Evolutionary conservation across 306 rosid genomes (phyloP).

Genomic region (Phaseolus lunatus): DNA sequence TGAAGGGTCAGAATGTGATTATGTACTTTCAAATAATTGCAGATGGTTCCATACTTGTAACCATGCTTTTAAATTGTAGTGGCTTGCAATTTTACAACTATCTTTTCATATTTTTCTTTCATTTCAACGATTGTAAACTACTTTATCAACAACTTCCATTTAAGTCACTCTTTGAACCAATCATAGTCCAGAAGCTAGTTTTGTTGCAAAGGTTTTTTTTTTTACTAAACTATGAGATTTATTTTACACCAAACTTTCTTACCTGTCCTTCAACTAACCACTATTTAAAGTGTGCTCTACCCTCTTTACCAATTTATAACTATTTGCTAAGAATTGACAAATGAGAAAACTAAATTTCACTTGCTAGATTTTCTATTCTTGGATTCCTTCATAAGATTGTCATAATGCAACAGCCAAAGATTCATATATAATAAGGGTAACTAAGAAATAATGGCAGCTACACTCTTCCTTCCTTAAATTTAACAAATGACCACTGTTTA

Average conservation of each 20-base stretch:
- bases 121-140: background rate
- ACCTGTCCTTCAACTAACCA: conserved; percentile 24
- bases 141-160: background rate
- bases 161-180: background rate
- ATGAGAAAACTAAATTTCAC: background rate
- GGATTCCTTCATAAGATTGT: conserved; percentile 6
- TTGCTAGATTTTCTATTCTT: background rate
- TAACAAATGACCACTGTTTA: background rate
- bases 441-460: background rate
- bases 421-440: background rate
- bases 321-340: background rate
- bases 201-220: background rate
- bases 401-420: conserved; percentile 17
- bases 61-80: background rate
- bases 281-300: background rate
- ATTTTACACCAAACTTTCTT: conserved; percentile 26
- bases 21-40: conserved; percentile 1
- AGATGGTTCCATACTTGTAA: background rate
- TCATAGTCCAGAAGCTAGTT: background rate
- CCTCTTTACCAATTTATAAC: background rate
- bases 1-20: conserved; percentile 8
- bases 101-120: background rate
- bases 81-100: background rate
- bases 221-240: conserved; percentile 18
- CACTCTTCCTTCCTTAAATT: conserved; percentile 32